These are phyloP conservation scores for Arthrobotrys megalospora DNA, from an alignment of 2,329 filamentous ascomycete species.

Conservation along the genomic window DNA sequence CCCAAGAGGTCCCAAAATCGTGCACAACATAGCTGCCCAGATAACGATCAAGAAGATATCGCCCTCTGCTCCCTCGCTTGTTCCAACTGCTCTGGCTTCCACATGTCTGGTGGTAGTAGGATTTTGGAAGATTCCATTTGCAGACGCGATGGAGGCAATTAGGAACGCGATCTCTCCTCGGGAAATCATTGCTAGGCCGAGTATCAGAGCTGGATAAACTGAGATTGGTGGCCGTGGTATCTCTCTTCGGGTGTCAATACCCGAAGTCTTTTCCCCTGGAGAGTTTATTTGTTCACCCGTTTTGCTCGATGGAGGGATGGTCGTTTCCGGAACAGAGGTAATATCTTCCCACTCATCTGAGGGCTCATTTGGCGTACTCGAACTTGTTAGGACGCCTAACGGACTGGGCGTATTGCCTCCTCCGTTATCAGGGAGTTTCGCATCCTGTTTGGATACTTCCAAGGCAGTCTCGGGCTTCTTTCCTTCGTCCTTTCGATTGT, in stretches of 20 bases:
- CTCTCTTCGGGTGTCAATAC: not conserved
- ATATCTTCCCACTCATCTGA: slow-evolving; percentile 18
- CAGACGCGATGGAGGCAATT: slow-evolving; percentile 78
- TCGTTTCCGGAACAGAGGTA: not conserved
- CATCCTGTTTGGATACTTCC: not conserved
- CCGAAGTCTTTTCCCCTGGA: not conserved
- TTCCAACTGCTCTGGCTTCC: not conserved
- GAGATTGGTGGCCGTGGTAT: slow-evolving; percentile 70
- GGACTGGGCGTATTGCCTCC: not conserved
- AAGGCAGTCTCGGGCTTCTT: not conserved
- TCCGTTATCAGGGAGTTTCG: not conserved
- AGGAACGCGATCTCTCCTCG: slow-evolving; percentile 86
- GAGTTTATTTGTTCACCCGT: too few relatives aligned
- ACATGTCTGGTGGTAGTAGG: not conserved
- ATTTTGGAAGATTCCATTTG: slow-evolving; percentile 68
- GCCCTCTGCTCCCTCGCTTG: not conserved
- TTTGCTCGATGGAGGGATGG: not conserved
- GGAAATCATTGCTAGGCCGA: slow-evolving; percentile 80
- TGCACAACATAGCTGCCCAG: slow-evolving; percentile 74
- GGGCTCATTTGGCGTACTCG: not conserved
- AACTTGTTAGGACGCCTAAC: not conserved
- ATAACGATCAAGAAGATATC: slow-evolving; percentile 71
- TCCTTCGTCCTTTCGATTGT: not conserved
- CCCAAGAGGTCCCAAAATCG: slow-evolving; percentile 71
- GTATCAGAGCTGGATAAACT: slow-evolving; percentile 74